Percentiles rank a stretch among this genome's conserved stretches.
Conservation (phyloP, 352 stramenopile species). For the Phytophthora brassicae region DNA sequence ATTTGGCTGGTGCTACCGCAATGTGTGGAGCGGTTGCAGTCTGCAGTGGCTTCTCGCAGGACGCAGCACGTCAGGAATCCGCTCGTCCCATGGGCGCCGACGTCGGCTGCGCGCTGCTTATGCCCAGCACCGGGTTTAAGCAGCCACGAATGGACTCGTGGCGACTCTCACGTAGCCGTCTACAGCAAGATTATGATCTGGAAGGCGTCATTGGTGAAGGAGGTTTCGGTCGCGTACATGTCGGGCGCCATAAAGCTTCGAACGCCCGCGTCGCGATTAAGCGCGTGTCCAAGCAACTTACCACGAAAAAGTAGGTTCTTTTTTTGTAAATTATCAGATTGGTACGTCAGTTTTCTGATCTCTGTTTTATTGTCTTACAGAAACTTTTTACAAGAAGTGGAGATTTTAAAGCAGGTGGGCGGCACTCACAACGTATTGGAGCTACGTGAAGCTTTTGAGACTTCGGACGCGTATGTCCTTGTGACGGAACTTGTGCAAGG, state of each 20-base stretch:
- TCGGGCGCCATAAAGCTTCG: constrained; percentile 43
- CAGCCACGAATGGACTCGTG: constrained; percentile 17
- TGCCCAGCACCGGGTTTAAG: constrained; percentile 18
- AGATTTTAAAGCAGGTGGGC: constrained; percentile 46
- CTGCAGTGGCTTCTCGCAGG: constrained; percentile 6
- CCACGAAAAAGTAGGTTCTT: constrained; percentile 25
- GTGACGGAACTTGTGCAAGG: constrained; percentile 59
- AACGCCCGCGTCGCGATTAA: constrained; percentile 61
- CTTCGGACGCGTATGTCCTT: constrained; percentile 51
- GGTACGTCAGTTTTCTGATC: not conserved
- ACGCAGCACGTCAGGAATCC: constrained; percentile 18
- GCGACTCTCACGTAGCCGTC: constrained; percentile 15
- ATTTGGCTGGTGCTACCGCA: constrained; percentile 21
- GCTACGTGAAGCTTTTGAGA: constrained; percentile 62
- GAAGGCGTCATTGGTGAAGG: constrained; percentile 51
- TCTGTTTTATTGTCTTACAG: not conserved
- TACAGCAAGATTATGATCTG: constrained; percentile 50
- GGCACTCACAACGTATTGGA: constrained; percentile 46
- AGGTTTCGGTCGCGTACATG: constrained; percentile 48
- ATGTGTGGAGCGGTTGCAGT: constrained; percentile 24
- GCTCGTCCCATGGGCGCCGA: constrained; percentile 8
- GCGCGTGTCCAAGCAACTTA: constrained; percentile 47
- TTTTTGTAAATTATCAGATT: not conserved
- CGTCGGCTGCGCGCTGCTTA: constrained; percentile 6
- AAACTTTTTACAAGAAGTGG: constrained; percentile 57